Conservation (phyloP, 371 early-diverging fungal genomes). For the Apophysomyces ossiformis region DNA sequence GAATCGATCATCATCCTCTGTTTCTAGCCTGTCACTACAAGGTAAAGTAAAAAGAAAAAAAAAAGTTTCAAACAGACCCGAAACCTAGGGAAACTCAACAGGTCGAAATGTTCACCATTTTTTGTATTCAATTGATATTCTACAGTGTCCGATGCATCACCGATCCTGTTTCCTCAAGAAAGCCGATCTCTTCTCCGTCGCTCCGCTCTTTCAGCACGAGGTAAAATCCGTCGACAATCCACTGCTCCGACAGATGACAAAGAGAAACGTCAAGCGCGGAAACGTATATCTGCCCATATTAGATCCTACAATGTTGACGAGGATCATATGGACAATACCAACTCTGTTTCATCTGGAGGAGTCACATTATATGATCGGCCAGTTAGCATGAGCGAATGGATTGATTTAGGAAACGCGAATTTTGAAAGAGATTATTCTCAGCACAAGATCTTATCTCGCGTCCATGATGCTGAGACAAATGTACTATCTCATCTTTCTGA, state of each 20-base stretch:
- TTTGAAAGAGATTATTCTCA: constrained; percentile 40
- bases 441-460: constrained; percentile 45
- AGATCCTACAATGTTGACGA: not conserved
- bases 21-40: not conserved
- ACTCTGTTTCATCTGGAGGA: constrained; percentile 13
- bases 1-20: not conserved
- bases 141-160: constrained; percentile 14
- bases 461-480: constrained; percentile 43
- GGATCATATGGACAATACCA: not conserved
- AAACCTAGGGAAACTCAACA: not conserved
- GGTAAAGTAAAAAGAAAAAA: constrained; percentile 2
- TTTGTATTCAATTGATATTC: constrained; percentile 21
- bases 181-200: constrained; percentile 9
- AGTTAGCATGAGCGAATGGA: constrained; percentile 54
- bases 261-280: constrained; percentile 2
- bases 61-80: not conserved
- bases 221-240: constrained; percentile 7
- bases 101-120: not conserved
- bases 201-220: constrained; percentile 13
- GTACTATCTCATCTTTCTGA: constrained; percentile 22
- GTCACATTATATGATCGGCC: constrained; percentile 46
- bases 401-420: constrained; percentile 49
- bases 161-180: constrained; percentile 15
- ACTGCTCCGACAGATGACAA: constrained; percentile 18
- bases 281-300: constrained; percentile 7